Evolutionary conservation across 225 moss, liverwort and hornwort genomes (phyloP).

Genomic region (Lunularia cruciata): DNA sequence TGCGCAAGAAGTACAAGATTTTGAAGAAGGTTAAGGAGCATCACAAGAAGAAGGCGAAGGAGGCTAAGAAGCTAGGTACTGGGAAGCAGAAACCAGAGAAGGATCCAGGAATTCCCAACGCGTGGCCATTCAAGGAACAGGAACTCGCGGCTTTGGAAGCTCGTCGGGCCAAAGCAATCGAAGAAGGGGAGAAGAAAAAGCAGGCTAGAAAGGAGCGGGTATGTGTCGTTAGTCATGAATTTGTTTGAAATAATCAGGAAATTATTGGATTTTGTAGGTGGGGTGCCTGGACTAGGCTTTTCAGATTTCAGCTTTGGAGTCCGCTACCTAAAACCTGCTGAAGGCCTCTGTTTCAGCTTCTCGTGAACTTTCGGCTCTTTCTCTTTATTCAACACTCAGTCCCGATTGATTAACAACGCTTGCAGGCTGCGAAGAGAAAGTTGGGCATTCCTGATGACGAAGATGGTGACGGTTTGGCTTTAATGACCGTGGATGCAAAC

Average conservation of each 20-base stretch:
- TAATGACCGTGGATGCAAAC: slow-evolving; percentile 64
- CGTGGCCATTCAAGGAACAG: slow-evolving; percentile 96
- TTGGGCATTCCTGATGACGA: slow-evolving; percentile 66
- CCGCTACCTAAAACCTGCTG: too few species aligned
- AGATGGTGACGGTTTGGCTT: slow-evolving; percentile 48
- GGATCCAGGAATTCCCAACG: slow-evolving; percentile 95
- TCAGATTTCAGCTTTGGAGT: too few species aligned
- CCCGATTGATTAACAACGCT: neutral
- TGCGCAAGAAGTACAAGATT: slow-evolving; percentile 95
- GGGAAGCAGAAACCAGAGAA: slow-evolving; percentile 73
- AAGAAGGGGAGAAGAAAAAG: slow-evolving; percentile 74
- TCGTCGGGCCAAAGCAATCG: slow-evolving; percentile 76
- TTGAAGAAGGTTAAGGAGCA: slow-evolving; percentile 98
- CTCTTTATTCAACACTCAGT: too few species aligned
- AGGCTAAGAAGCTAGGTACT: slow-evolving; percentile 78
- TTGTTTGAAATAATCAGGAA: neutral
- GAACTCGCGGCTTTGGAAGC: slow-evolving; percentile 86
- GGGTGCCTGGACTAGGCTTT: neutral
- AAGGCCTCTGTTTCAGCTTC: too few species aligned
- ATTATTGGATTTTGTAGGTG: neutral
- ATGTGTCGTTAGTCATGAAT: neutral
- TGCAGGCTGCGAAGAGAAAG: slow-evolving; percentile 74
- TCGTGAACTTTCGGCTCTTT: too few species aligned
- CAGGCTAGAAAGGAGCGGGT: slow-evolving; percentile 87
- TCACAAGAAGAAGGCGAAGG: slow-evolving; percentile 94